Conservation (phyloP, 2,329 filamentous ascomycete genomes). For the Capronia coronata region DNA sequence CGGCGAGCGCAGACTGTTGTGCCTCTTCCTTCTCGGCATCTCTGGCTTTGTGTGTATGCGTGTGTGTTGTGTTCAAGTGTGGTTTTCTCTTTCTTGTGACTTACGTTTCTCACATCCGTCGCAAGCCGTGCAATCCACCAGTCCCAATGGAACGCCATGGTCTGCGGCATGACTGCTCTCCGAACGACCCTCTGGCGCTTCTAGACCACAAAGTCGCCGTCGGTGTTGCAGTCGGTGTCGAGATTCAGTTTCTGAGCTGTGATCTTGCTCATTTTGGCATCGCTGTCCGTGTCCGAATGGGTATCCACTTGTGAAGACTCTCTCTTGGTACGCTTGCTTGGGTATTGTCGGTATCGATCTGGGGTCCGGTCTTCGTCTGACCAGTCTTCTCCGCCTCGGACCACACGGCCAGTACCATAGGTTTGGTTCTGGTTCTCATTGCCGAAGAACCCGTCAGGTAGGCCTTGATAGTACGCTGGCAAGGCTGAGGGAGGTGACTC, state of each 20-base stretch:
- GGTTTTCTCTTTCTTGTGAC: background rate
- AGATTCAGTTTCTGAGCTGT: too few species aligned
- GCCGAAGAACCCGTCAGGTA: background rate
- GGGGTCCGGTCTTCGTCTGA: background rate
- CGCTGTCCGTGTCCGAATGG: too few species aligned
- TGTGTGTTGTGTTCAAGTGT: background rate
- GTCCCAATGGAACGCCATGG: constrained; percentile 13
- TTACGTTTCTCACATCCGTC: constrained; percentile 4
- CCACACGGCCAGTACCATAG: background rate
- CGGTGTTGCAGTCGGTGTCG: background rate
- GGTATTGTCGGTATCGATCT: too few species aligned
- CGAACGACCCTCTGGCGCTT: background rate
- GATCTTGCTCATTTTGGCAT: too few species aligned
- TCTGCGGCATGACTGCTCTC: constrained; percentile 8
- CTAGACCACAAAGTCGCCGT: background rate
- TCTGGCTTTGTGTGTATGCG: too few species aligned
- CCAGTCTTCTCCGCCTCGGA: background rate
- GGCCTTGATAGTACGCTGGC: background rate
- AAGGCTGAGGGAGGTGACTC: background rate
- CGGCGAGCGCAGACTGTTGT: too few species aligned
- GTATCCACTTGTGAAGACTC: too few species aligned
- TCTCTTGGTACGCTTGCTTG: too few species aligned
- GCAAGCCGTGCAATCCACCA: constrained; percentile 10
- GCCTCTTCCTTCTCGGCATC: too few species aligned
- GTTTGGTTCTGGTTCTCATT: too few species aligned